These are phyloP conservation scores for Cicer pinnatifidum DNA, from an alignment of 306 rosid species.

Conservation along the genomic window DNA sequence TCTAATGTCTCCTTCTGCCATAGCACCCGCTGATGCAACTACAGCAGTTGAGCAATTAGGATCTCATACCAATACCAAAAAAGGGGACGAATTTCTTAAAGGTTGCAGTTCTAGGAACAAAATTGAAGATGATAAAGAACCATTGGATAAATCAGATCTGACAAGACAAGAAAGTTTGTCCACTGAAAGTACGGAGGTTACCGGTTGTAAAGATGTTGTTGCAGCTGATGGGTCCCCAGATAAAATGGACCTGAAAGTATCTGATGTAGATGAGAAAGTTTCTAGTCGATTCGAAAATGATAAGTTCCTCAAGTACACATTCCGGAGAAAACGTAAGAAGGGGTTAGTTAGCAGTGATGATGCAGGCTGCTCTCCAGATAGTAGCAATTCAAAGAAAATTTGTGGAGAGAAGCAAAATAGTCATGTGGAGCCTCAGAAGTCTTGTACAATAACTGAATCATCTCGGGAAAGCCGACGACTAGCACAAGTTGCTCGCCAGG, in stretches of 20 bases:
- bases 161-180: constrained; percentile 54
- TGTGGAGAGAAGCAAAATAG: constrained; percentile 55
- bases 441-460: constrained; percentile 60
- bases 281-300: constrained; percentile 54
- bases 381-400: constrained; percentile 48
- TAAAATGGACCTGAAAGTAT: constrained; percentile 48
- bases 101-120: constrained; percentile 52
- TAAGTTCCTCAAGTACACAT: constrained; percentile 75
- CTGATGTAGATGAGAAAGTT: constrained; percentile 51
- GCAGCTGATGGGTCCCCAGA: constrained; percentile 43
- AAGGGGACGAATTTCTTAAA: constrained; percentile 46
- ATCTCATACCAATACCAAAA: constrained; percentile 44
- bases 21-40: constrained; percentile 38
- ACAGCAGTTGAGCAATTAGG: constrained; percentile 47
- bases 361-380: constrained; percentile 52
- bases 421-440: constrained; percentile 56
- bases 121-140: constrained; percentile 46
- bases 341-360: constrained; percentile 55
- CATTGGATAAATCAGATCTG: constrained; percentile 51
- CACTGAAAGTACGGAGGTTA: constrained; percentile 48
- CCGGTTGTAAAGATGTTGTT: constrained; percentile 50
- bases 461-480: constrained; percentile 63
- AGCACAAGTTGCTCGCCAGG: constrained; percentile 84
- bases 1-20: constrained; percentile 39
- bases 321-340: constrained; percentile 81